Evolutionary conservation across 2,329 filamentous ascomycete genomes (phyloP).

Genomic region (Neonectria ditissima): DNA sequence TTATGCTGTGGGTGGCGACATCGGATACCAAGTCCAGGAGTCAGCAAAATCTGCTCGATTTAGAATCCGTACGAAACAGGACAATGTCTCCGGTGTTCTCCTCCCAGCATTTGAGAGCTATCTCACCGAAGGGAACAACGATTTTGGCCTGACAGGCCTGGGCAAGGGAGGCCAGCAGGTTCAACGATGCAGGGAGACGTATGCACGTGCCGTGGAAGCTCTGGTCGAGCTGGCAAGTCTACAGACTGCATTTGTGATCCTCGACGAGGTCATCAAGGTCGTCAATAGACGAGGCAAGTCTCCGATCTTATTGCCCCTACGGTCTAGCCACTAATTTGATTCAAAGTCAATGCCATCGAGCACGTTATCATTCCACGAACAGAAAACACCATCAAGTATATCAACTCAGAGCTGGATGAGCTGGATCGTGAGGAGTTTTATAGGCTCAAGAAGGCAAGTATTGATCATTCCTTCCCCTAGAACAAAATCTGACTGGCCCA

Average conservation of each 20-base stretch:
- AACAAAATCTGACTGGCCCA: constrained; percentile 37
- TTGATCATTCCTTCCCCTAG: not conserved
- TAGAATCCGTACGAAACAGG: constrained; percentile 92
- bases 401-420: constrained; percentile 98
- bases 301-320: not conserved
- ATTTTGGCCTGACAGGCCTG: constrained; percentile 94
- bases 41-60: constrained; percentile 94
- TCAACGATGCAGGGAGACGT: constrained; percentile 93
- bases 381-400: constrained; percentile 99
- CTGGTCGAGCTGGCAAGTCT: constrained; percentile 94
- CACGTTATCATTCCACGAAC: constrained; percentile 98
- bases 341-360: constrained; percentile 89
- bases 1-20: constrained; percentile 95
- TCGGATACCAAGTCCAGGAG: constrained; percentile 97
- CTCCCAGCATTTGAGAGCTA: constrained; percentile 95
- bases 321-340: constrained; percentile 9
- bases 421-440: constrained; percentile 99
- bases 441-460: constrained; percentile 82
- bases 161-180: constrained; percentile 98
- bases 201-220: constrained; percentile 94
- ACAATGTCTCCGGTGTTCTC: constrained; percentile 97
- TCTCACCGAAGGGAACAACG: constrained; percentile 87
- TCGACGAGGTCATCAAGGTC: constrained; percentile 99
- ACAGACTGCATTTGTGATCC: constrained; percentile 96
- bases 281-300: constrained; percentile 88